Percentiles rank a stretch among this genome's conserved stretches.
These are phyloP conservation scores for Pseudotulostoma volvatum DNA, from an alignment of 495 filamentous ascomycete species.

Conservation along the genomic window DNA sequence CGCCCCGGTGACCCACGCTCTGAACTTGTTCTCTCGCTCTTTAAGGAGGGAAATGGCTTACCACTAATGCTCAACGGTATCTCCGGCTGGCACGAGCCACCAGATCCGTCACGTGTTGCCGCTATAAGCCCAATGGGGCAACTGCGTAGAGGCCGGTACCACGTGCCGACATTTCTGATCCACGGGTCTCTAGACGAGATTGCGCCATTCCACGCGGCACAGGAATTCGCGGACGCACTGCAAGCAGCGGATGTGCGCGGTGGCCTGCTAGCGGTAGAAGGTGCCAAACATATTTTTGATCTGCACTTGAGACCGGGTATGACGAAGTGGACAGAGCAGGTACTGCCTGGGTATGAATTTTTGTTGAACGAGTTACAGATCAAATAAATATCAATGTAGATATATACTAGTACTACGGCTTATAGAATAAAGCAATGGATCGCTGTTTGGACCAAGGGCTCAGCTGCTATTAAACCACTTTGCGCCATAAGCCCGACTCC, in stretches of 20 bases:
- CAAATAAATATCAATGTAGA: too few relatives aligned
- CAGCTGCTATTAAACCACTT: too few relatives aligned
- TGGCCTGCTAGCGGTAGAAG: conserved; percentile 10
- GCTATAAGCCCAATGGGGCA: conserved; percentile 18
- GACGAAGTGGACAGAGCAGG: conserved; percentile 12
- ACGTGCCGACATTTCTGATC: conserved; percentile 27
- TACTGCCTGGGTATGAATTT: conserved; percentile 16
- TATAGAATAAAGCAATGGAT: too few relatives aligned
- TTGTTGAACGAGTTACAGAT: conserved; percentile 6
- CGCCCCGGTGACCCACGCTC: conserved; percentile 17
- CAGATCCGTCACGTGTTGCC: conserved; percentile 3
- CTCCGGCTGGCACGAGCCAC: background rate
- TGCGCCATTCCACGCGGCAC: conserved; percentile 17
- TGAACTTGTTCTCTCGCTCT: conserved; percentile 20
- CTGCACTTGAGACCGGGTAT: conserved; percentile 8
- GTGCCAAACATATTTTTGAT: conserved; percentile 18
- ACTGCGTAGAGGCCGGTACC: conserved; percentile 18
- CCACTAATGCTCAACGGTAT: conserved; percentile 17
- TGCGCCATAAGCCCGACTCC: too few relatives aligned
- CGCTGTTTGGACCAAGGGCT: too few relatives aligned
- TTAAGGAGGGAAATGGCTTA: conserved; percentile 18
- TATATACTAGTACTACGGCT: too few relatives aligned
- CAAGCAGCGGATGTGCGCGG: conserved; percentile 12
- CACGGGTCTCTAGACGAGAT: conserved; percentile 26
- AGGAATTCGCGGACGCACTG: conserved; percentile 10